phyloP scores from a whole-genome alignment of 129 eudicot species.

The Centrapalus pauciflorus region DNA sequence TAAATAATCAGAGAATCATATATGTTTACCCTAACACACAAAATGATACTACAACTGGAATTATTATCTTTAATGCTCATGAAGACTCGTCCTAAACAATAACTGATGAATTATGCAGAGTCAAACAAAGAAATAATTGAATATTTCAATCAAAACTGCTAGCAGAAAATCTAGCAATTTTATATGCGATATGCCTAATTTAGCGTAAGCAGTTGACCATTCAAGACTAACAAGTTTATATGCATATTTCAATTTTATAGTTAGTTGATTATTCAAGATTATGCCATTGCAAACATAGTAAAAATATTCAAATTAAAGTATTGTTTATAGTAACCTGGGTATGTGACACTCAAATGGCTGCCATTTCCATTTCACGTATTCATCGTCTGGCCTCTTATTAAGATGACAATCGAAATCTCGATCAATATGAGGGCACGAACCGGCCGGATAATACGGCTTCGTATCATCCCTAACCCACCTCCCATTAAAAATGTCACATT shows the following conservation, averaged over 20 bases:
- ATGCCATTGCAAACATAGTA: conserved; percentile 9
- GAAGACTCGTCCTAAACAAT: too few relatives aligned
- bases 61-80: too few relatives aligned
- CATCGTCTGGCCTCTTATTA: conserved; percentile 77
- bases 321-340: conserved; percentile 50
- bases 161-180: conserved; percentile 21
- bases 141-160: conserved; percentile 9
- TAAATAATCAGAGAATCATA: too few relatives aligned
- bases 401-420: conserved; percentile 78
- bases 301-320: conserved; percentile 4
- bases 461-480: conserved; percentile 86
- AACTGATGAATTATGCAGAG: conserved; percentile 6
- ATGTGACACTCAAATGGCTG: conserved; percentile 80
- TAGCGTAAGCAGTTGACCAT: too few relatives aligned
- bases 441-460: conserved; percentile 75
- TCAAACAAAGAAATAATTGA: conserved; percentile 8
- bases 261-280: conserved; percentile 13
- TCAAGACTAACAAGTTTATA: conserved; percentile 13
- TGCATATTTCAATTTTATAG: conserved; percentile 13
- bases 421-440: conserved; percentile 79
- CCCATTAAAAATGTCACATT: conserved; percentile 82
- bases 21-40: too few relatives aligned
- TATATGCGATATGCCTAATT: too few relatives aligned
- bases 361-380: conserved; percentile 85
- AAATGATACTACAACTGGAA: too few relatives aligned